Evolutionary conservation across 805 yeast genomes (phyloP), one percentile per base, ranked within the genome.

Genomic region (Candida yuanshanica): DNA sequence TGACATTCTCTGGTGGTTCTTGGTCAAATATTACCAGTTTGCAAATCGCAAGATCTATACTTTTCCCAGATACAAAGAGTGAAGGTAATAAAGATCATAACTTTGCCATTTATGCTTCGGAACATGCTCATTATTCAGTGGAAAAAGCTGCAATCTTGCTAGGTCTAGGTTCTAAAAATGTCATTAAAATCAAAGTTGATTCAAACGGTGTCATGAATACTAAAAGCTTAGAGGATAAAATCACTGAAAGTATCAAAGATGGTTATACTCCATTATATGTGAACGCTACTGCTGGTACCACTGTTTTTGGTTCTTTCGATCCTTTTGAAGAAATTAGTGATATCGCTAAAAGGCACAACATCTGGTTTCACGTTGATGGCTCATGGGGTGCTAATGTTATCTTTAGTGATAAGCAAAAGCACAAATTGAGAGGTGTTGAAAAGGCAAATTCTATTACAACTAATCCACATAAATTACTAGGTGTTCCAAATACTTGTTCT

Each of bases 351-450:
- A 66, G 68, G 42, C 56, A 79, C 59, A 59, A 69, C n/a, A 38
- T 77, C 7, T 87, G 95, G 91, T 74, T 83, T 56, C 95, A 86
- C 59, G 75, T 86, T 32, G 95, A 86, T 62, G 95, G 93, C 1
- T 83, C 93, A 7, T 85, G 95, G 95, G 95, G 95, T 25, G 95
- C 91, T 8, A 87, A 87, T 52, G 80, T 83, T 9, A 70, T 84
- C 0, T 87, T 86, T 64, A 79, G 87, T 33, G 50, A 59, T 0
- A 64, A 49, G 10, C 75, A 77, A 41, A 59, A 55, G 33, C 36
- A 59, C 42, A 70, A 72, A 49, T 59, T 86, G 45, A 55, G 60
- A 14, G 95, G 95, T 2, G 59, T 74, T 24, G 74, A 82, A 33
- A 55, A 70, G 17, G 95, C 93, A 1, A 76, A 86, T 59, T 81